phyloP scores from a whole-genome alignment of 352 stramenopile species.

The Globisporangium megalacanthum region DNA sequence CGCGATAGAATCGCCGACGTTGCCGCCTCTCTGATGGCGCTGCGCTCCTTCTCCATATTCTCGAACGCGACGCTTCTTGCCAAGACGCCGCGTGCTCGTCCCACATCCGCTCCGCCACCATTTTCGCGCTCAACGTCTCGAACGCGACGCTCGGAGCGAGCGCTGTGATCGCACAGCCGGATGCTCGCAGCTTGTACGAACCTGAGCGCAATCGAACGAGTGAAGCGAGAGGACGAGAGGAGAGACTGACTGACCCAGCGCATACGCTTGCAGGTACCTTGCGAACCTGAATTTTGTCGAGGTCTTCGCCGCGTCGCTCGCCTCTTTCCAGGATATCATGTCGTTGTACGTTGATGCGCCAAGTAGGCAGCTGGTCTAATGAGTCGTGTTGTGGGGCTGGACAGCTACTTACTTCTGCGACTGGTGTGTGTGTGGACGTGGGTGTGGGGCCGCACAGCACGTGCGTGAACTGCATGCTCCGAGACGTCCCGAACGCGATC shows the following conservation, averaged over 20 bases:
- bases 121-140: slow-evolving; percentile 11
- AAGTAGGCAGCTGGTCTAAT: background rate
- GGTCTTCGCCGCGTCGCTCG: slow-evolving; percentile 13
- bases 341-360: slow-evolving; percentile 4
- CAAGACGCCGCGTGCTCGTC: too few species aligned
- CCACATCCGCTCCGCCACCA: background rate
- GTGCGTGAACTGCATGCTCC: slow-evolving; percentile 34
- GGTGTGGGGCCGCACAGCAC: slow-evolving; percentile 11
- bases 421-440: background rate
- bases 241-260: too few species aligned
- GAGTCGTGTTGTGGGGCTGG: background rate
- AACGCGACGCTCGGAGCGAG: slow-evolving; percentile 14
- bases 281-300: slow-evolving; percentile 17
- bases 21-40: background rate
- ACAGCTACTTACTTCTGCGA: too few species aligned
- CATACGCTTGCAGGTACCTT: slow-evolving; percentile 7
- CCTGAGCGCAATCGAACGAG: too few species aligned
- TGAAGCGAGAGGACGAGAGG: background rate
- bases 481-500: slow-evolving; percentile 23
- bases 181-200: slow-evolving; percentile 11
- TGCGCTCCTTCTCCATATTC: background rate
- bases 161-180: slow-evolving; percentile 12
- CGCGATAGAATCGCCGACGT: too few species aligned
- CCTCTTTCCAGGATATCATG: slow-evolving; percentile 18
- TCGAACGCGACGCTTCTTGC: background rate